A percentile compares a stretch with the other conserved stretches of the same genome.
Conservation (phyloP, 495 filamentous ascomycete species). For the Astrothelium subdiscretum region DNA sequence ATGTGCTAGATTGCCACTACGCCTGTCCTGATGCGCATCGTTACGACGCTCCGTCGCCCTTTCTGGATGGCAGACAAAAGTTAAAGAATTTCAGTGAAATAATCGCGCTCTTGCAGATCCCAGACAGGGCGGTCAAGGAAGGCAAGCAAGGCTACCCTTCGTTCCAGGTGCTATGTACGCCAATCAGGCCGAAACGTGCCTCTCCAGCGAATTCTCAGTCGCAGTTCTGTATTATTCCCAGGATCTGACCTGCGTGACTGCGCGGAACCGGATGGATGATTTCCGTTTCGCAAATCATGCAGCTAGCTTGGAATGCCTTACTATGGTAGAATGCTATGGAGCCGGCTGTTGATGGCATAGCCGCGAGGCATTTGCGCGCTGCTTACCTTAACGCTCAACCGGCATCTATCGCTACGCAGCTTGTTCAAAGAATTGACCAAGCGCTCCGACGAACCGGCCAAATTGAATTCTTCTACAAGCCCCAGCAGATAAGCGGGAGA, state of each 20-base stretch:
- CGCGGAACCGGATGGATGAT: neutral
- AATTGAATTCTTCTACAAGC: too few species aligned
- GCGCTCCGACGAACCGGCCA: neutral
- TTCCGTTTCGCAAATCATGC: neutral
- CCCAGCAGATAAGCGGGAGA: too few species aligned
- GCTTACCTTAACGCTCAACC: neutral
- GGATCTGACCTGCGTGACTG: neutral
- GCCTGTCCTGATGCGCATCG: neutral
- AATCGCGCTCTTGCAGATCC: neutral
- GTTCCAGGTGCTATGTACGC: neutral
- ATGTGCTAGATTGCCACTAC: neutral
- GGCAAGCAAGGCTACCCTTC: neutral
- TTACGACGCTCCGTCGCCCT: neutral
- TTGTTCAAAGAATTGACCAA: too few species aligned
- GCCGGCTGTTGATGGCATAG: too few species aligned
- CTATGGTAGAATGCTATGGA: too few species aligned
- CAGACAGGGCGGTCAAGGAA: neutral
- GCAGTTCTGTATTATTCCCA: neutral
- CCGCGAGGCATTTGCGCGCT: neutral
- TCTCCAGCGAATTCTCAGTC: neutral
- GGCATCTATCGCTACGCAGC: too few species aligned
- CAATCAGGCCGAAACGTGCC: neutral
- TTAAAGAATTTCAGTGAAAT: neutral
- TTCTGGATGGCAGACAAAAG: neutral
- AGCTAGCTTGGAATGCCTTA: neutral